Conservation (phyloP, 23 red algal species). For the Rhodosorus marinus region DNA sequence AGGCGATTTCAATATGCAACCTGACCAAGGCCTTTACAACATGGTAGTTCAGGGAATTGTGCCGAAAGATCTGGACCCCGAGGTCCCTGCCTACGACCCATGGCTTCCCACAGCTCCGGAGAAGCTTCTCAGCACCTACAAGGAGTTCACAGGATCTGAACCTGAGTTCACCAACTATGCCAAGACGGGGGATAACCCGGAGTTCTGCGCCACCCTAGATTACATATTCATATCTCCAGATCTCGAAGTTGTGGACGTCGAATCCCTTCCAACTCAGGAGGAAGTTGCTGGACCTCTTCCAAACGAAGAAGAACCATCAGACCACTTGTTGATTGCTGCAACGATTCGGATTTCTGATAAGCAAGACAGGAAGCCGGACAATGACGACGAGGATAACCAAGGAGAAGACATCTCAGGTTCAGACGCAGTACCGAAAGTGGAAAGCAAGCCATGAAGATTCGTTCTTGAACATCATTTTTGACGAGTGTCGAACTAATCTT, state of each 20-base stretch:
- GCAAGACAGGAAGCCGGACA: too few relatives aligned
- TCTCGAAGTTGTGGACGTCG: conserved; percentile 57
- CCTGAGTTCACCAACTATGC: conserved; percentile 59
- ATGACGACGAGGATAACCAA: too few relatives aligned
- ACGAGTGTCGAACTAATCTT: too few relatives aligned
- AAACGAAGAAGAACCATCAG: conserved; percentile 24
- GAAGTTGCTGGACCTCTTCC: conserved; percentile 30
- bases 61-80: conserved; percentile 3
- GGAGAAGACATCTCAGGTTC: too few relatives aligned
- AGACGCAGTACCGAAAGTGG: too few relatives aligned
- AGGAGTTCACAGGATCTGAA: conserved; percentile 25
- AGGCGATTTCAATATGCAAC: conserved; percentile 70
- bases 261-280: conserved; percentile 20
- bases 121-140: conserved; percentile 43
- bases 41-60: conserved; percentile 30
- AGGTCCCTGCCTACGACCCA: conserved; percentile 18
- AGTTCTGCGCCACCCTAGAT: conserved; percentile 53
- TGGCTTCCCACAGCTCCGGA: too few relatives aligned
- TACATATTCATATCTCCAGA: conserved; percentile 42
- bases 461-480: too few relatives aligned
- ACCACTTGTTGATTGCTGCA: conserved; percentile 56
- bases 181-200: conserved; percentile 16
- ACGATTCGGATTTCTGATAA: too few relatives aligned
- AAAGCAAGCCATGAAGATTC: too few relatives aligned
- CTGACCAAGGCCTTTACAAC: conserved; percentile 16